Evolutionary conservation across 148 eudicot species (phyloP).

Genomic region (Heliosperma pusillum): DNA sequence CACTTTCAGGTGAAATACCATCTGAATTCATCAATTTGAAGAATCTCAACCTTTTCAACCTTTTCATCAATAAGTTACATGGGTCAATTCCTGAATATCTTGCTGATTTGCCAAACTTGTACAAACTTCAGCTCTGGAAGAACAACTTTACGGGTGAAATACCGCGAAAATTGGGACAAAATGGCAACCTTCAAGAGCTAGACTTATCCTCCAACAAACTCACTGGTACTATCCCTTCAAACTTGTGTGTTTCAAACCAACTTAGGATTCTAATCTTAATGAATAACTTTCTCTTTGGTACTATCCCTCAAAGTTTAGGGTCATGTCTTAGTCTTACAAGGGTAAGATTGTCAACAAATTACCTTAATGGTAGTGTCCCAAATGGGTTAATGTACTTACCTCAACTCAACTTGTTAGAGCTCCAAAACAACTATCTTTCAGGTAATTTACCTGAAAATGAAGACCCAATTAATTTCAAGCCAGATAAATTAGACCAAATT

Average conservation of each 20-base stretch:
- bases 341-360: slow-evolving; percentile 80
- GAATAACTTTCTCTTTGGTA: slow-evolving; percentile 78
- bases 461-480: slow-evolving; percentile 23
- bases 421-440: slow-evolving; percentile 65
- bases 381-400: slow-evolving; percentile 79
- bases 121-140: slow-evolving; percentile 66
- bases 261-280: slow-evolving; percentile 61
- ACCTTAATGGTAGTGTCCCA: slow-evolving; percentile 88
- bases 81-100: slow-evolving; percentile 84
- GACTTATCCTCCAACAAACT: slow-evolving; percentile 96
- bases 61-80: slow-evolving; percentile 77
- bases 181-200: slow-evolving; percentile 50
- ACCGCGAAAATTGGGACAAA: slow-evolving; percentile 63
- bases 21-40: slow-evolving; percentile 49
- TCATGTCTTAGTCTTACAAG: slow-evolving; percentile 60
- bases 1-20: slow-evolving; percentile 76
- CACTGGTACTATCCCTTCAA: slow-evolving; percentile 80
- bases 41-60: slow-evolving; percentile 53
- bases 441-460: slow-evolving; percentile 60
- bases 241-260: slow-evolving; percentile 65
- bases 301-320: slow-evolving; percentile 67
- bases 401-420: slow-evolving; percentile 65
- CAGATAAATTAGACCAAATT: slow-evolving; percentile 52
- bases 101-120: slow-evolving; percentile 56
- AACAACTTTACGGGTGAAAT: slow-evolving; percentile 89